These are phyloP conservation scores for Cryphonectria naterciae DNA, from an alignment of 2,329 filamentous ascomycete genomes.

Conservation along the genomic window DNA sequence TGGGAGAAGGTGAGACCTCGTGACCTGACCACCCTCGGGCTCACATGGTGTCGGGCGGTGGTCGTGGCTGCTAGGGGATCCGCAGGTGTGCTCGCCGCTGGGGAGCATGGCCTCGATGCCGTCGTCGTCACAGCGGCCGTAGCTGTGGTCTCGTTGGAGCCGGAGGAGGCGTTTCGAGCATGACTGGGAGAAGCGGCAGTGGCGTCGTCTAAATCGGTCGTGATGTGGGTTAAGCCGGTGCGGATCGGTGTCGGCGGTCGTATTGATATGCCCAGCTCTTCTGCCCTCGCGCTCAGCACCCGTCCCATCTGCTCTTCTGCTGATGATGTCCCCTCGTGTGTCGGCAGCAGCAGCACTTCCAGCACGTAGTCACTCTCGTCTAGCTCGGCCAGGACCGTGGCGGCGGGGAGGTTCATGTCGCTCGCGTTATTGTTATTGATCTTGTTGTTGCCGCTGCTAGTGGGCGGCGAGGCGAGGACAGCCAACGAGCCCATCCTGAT, in stretches of 20 bases:
- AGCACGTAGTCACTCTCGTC: slow-evolving; percentile 44
- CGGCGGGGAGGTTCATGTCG: slow-evolving; percentile 22
- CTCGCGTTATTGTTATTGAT: slow-evolving; percentile 13
- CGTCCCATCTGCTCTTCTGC: slow-evolving; percentile 45
- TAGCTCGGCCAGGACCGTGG: slow-evolving; percentile 39
- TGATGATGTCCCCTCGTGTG: slow-evolving; percentile 36
- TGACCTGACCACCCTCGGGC: slow-evolving; percentile 39
- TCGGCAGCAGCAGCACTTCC: slow-evolving; percentile 45
- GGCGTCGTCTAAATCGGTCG: slow-evolving; percentile 46
- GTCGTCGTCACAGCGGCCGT: slow-evolving; percentile 37
- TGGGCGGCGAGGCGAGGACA: slow-evolving; percentile 22
- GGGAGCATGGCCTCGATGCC: slow-evolving; percentile 49
- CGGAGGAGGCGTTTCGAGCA: slow-evolving; percentile 50
- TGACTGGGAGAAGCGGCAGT: slow-evolving; percentile 47
- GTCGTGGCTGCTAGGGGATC: slow-evolving; percentile 30
- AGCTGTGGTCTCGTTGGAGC: slow-evolving; percentile 44
- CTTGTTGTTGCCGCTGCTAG: slow-evolving; percentile 24
- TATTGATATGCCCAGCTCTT: slow-evolving; percentile 42
- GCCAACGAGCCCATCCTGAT: slow-evolving; percentile 34
- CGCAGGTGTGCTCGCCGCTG: slow-evolving; percentile 31
- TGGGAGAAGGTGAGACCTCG: slow-evolving; percentile 51
- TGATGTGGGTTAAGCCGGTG: slow-evolving; percentile 42
- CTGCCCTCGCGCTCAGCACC: slow-evolving; percentile 41
- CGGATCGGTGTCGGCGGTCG: slow-evolving; percentile 37
- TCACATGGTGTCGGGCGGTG: slow-evolving; percentile 31